Conservation (phyloP, 2,329 filamentous ascomycete species). For the Aspergillus clavatus region DNA sequence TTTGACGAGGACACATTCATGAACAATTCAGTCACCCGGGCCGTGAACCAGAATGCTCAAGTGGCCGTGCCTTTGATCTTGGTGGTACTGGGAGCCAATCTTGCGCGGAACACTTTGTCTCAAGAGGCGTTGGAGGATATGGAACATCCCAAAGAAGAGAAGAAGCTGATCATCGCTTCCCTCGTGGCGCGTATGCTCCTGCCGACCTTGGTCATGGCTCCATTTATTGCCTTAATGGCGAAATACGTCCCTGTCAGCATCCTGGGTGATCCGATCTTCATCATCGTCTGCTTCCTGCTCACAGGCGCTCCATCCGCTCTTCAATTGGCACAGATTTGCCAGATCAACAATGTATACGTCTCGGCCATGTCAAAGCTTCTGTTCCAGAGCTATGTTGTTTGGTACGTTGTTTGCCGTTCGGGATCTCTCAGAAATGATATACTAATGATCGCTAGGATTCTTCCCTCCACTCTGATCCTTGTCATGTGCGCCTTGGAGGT, state of each 20-base stretch:
- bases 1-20: slow-evolving; percentile 86
- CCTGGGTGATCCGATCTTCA: slow-evolving; percentile 93
- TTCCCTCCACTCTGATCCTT: slow-evolving; percentile 84
- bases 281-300: slow-evolving; percentile 95
- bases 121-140: slow-evolving; percentile 60
- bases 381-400: slow-evolving; percentile 95
- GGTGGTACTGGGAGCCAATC: slow-evolving; percentile 89
- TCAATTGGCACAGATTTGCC: slow-evolving; percentile 95
- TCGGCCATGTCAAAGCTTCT: slow-evolving; percentile 86
- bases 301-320: slow-evolving; percentile 89
- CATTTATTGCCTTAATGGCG: slow-evolving; percentile 76
- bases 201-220: slow-evolving; percentile 87
- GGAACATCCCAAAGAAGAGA: slow-evolving; percentile 65
- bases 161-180: slow-evolving; percentile 77
- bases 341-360: slow-evolving; percentile 96
- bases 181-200: slow-evolving; percentile 87
- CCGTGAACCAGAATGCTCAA: slow-evolving; percentile 75
- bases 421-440: neutral
- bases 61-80: slow-evolving; percentile 94
- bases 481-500: slow-evolving; percentile 91
- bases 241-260: slow-evolving; percentile 93
- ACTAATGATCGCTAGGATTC: slow-evolving; percentile 58
- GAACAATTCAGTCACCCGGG: slow-evolving; percentile 86
- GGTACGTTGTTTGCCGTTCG: slow-evolving; percentile 56
- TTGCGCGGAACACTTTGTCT: slow-evolving; percentile 84